Percentiles rank a stretch among this genome's conserved stretches.
These are phyloP conservation scores for Geotrichum carabidarum DNA, from an alignment of 1,139 yeast genomes.

Conservation along the genomic window DNA sequence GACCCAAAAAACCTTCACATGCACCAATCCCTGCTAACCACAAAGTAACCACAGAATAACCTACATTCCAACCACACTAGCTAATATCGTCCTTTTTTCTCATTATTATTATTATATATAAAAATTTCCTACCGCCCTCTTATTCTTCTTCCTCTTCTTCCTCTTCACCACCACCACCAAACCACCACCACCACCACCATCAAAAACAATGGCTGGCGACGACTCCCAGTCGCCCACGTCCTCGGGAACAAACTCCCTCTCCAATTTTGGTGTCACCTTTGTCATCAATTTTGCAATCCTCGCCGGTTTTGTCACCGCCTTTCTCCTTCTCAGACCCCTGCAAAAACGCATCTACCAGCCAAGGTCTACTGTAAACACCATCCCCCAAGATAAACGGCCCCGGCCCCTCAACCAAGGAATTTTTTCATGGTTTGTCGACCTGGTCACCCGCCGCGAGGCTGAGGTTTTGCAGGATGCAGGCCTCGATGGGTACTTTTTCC, in stretches of 20 bases:
- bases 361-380: slow-evolving; percentile 51
- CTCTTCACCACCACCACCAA: not conserved
- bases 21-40: too few relatives aligned
- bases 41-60: too few relatives aligned
- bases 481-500: slow-evolving; percentile 84
- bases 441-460: slow-evolving; percentile 52
- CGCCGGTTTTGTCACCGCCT: slow-evolving; percentile 50
- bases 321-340: slow-evolving; percentile 60
- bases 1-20: too few relatives aligned
- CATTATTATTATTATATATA: not conserved
- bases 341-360: slow-evolving; percentile 79
- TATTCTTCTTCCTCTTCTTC: not conserved
- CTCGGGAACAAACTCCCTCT: slow-evolving; percentile 28
- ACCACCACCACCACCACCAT: not conserved
- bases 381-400: slow-evolving; percentile 41
- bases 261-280: slow-evolving; percentile 48
- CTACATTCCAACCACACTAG: not conserved
- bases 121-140: not conserved
- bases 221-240: slow-evolving; percentile 4
- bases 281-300: slow-evolving; percentile 56
- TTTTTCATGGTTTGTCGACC: slow-evolving; percentile 37
- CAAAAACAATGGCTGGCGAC: not conserved
- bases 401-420: slow-evolving; percentile 34
- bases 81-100: not conserved
- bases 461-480: slow-evolving; percentile 76